Evolutionary conservation across 2,329 filamentous ascomycete genomes (phyloP).

Genomic region (Cytospora chrysosperma): DNA sequence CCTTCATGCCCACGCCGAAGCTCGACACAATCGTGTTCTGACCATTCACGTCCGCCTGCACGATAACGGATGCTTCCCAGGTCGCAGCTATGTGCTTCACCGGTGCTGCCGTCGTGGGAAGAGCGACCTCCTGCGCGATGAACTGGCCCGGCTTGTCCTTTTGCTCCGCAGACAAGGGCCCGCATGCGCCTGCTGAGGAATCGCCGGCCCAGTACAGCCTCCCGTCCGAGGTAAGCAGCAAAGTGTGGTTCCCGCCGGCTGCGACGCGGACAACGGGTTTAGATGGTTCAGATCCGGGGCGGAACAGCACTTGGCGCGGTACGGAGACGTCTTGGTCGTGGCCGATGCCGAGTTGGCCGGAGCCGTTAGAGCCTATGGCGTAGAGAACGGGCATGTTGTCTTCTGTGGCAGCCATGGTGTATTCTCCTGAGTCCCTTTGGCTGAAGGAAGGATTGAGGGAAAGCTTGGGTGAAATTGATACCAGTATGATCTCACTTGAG

Average conservation of each 20-base stretch:
- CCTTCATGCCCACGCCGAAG: conserved; percentile 66
- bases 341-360: conserved; percentile 70
- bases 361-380: conserved; percentile 74
- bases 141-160: neutral
- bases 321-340: conserved; percentile 70
- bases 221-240: conserved; percentile 64
- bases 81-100: conserved; percentile 63
- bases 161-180: conserved; percentile 35
- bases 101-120: conserved; percentile 17
- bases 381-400: conserved; percentile 54
- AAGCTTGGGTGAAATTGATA: neutral
- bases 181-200: conserved; percentile 54
- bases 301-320: conserved; percentile 62
- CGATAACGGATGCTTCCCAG: conserved; percentile 73
- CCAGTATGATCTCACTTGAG: neutral
- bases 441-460: neutral
- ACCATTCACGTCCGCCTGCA: conserved; percentile 45
- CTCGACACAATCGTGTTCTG: conserved; percentile 54
- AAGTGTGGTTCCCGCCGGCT: conserved; percentile 84
- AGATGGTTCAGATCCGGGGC: conserved; percentile 37
- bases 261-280: conserved; percentile 40
- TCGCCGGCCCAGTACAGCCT: conserved; percentile 66
- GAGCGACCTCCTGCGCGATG: neutral
- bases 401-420: neutral
- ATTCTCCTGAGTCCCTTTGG: neutral